Evolutionary conservation across 1,139 yeast species (phyloP), one percentile per base, ranked within the genome.

Genomic region (Candida tropicalis): DNA sequence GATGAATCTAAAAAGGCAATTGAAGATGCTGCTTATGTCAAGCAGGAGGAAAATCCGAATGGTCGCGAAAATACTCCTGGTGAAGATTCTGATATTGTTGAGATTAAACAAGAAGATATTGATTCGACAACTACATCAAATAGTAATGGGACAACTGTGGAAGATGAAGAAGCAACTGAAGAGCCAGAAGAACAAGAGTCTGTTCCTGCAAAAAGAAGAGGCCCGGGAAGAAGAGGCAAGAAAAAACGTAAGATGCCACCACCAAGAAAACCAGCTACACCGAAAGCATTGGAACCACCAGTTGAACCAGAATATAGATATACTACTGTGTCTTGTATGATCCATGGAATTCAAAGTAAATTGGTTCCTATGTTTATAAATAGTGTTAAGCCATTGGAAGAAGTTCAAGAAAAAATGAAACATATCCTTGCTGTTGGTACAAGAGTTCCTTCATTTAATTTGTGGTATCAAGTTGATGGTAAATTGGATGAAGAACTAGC

Each of bases 401-500:
- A 75, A 13, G 90, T 85, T 0, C 79, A 73, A 44, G 63, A 66
- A 16, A 66, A 73, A 26, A 90, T 91, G 97, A 69, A 75, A 38
- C 66, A 74, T 11, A 76, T 85, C 1, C 60, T 89, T 47, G 68
- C 70, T 11, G 68, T 66, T 13, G 97, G 97, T 1, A 72, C 70
- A 1, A 72, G 93, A 43, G 66, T 82, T 5, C 68, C 84, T 6
- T 78, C 79, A 28, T 80, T 80, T 56, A 79, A 85, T 57, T 70
- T 88, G 28, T 90, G 97, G 97, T 87, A 84, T 55, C 89, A 87
- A 55, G 74, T 90, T 16, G 97, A 89, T 60, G 93, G 90, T 4
- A 77, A 79, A 41, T 82, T 85, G 48, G 93, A 85, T 56, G 89
- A 82, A 47, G 56, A 60, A 1, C 56, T 79, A 35, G 82, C 80